phyloP scores from a whole-genome alignment of 2,329 filamentous ascomycete species.

The Didymella arachidicola region DNA sequence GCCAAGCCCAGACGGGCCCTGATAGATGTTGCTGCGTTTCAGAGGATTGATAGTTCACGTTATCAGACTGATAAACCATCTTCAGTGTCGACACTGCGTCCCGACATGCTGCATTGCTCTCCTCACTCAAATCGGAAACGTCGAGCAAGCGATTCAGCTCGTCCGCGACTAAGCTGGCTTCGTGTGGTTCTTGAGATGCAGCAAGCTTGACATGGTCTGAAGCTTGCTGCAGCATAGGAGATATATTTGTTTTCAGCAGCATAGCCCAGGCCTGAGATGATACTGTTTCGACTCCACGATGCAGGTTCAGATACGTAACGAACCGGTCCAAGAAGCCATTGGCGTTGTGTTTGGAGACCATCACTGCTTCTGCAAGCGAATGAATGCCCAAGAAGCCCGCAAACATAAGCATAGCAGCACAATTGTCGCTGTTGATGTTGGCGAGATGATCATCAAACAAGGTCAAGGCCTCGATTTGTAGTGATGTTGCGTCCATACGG shows the following conservation, averaged over 20 bases:
- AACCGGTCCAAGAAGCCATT: conserved; percentile 27
- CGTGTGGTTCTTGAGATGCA: conserved; percentile 12
- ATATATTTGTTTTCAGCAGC: conserved; percentile 23
- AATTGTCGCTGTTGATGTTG: conserved; percentile 23
- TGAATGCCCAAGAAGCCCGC: conserved; percentile 25
- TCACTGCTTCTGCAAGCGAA: conserved; percentile 28
- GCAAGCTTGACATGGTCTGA: conserved; percentile 8
- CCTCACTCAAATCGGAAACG: conserved; percentile 16
- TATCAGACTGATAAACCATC: not conserved
- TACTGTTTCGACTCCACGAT: conserved; percentile 28
- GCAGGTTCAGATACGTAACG: conserved; percentile 29
- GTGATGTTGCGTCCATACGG: conserved; percentile 24
- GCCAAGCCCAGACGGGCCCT: not conserved
- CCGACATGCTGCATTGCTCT: not conserved
- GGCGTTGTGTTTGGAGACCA: conserved; percentile 12
- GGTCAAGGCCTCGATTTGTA: conserved; percentile 27
- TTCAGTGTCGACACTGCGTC: not conserved
- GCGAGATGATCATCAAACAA: conserved; percentile 18
- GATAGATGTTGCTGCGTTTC: not conserved
- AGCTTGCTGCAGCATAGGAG: conserved; percentile 17
- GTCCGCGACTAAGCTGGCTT: conserved; percentile 13
- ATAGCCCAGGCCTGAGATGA: conserved; percentile 22
- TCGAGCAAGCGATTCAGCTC: conserved; percentile 23
- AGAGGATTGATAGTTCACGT: not conserved
- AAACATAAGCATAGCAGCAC: conserved; percentile 28